These are phyloP conservation scores for Salvia splendens DNA, from an alignment of 257 asterid species.

Conservation along the genomic window DNA sequence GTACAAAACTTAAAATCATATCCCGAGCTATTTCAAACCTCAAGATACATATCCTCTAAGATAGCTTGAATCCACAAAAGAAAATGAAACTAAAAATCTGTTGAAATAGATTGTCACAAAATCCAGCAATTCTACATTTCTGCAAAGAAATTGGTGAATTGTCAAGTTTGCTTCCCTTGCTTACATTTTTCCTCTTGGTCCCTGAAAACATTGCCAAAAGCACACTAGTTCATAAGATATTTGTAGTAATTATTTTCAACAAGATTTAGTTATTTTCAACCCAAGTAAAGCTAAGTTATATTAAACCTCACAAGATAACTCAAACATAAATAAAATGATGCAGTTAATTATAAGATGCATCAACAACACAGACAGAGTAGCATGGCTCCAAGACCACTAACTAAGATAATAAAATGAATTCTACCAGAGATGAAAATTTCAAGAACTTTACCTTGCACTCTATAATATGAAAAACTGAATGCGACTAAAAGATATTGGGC, in stretches of 20 bases:
- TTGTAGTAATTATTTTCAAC: background rate
- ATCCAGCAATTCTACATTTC: constrained; percentile 44
- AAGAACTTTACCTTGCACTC: background rate
- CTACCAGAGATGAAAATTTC: background rate
- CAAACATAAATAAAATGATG: too few relatives aligned
- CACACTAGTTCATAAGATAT: constrained; percentile 3
- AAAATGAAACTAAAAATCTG: constrained; percentile 4
- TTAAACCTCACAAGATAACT: background rate
- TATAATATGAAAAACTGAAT: background rate
- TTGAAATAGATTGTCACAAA: background rate
- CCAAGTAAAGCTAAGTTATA: background rate
- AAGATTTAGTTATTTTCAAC: background rate
- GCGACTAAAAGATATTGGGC: background rate
- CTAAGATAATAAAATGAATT: background rate
- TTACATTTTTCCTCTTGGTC: constrained; percentile 54
- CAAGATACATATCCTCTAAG: background rate
- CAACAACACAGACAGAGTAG: too few relatives aligned
- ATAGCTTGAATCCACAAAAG: background rate
- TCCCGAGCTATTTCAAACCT: background rate
- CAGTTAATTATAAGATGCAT: too few relatives aligned
- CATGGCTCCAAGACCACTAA: too few relatives aligned
- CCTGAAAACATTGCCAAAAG: constrained; percentile 48
- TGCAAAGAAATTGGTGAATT: constrained; percentile 63
- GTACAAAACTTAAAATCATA: too few relatives aligned
- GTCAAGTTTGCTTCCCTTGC: constrained; percentile 43